Evolutionary conservation across 2,329 filamentous ascomycete genomes (phyloP), one percentile per base, ranked within the genome.

Genomic region (Trichoderma breve): DNA sequence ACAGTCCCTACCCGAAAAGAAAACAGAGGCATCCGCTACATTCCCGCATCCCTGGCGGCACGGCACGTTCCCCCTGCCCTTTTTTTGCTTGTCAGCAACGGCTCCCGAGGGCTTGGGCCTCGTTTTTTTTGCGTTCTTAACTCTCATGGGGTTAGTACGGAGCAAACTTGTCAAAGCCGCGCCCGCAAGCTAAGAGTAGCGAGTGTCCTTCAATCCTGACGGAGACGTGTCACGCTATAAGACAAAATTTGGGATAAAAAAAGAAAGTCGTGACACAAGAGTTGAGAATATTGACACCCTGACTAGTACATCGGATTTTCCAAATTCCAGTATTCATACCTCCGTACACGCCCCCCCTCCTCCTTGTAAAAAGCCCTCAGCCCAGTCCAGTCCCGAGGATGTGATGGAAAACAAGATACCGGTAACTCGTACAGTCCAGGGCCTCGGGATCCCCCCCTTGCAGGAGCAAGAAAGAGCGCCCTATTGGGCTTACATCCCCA

Each of bases 401-500:
- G 39, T 43, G 30, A 30, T 57, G 28, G 18, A 18, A 39, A 43
- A 43, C 21, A 57, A 57, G 28, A 53, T 34, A 30, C 11, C 18
- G 28, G 28, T 32, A 30, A 15, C 24, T n/a, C 30, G n/a, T 21
- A 43, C 2, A 14, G 26, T 24, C 30, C 39, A 36, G 36, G 66
- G 39, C 26, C 30, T 32, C 39, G 64, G 64, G 21, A 24, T 24
- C 26, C 65, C 55, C 34, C 65, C 55, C 55, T 61, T 32, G 15
- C 57, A 39, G 24, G 4, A 26, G 18, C 3, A n/a, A 12, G 18
- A 28, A 57, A 34, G 26, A 51, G 36, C 55, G 57, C 66, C 66
- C 28, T 70, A 24, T 26, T 62, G n/a, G 66, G 66, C 66, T 70
- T 61, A 70, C 57, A 51, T 70, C 39, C 30, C 30, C 39, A 61